Evolutionary conservation across 2,329 filamentous ascomycete species (phyloP), one percentile per base, ranked within the genome.

Genomic region (Fusarium sp.): DNA sequence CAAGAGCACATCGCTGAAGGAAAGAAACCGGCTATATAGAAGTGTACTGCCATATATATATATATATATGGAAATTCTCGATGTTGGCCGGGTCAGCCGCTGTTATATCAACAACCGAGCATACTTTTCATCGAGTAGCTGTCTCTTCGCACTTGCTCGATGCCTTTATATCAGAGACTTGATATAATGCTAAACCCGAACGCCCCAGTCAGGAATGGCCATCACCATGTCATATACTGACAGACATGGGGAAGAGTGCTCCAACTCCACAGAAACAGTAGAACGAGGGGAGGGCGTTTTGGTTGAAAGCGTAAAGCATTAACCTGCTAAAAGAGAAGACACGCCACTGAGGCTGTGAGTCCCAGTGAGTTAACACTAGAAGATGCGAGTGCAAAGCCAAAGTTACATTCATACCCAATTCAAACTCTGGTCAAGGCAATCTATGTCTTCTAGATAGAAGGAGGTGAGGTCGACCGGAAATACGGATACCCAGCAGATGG

Each of bases 401-500:
- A 38, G 34, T 25, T 44, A 25, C 22, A 22, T 9, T 16, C 15
- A 16, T 24, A 22, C 6, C 15, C 15, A 5, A 24, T 25, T 24
- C 8, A 24, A 24, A 12, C 20, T 44, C 41, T 16, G 20, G 24
- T 15, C 15, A 29, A 46, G 27, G 44, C 44, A n/a, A 6, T 6
- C 9, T 52, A 18, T 27, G 15, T 29, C 24, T 53, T 53, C 24
- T 53, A 43, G 32, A 52, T 53, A 43, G 32, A 52, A 53, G 9
- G 18, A 53, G 49, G 18, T 41, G 24, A 52, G 49, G 49, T 27
- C 22, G 16, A 30, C 20, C 63, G 63, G 63, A 66, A 66, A 66
- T 66, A 66, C 63, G 63, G 62, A 66, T 62, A 49, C 32, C 48
- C 16, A 24, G n/a, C 32, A 52, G 22, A 40, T 20, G 34, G 24